Evolutionary conservation across 805 yeast species (phyloP).

Genomic region (Starmerella sp.): DNA sequence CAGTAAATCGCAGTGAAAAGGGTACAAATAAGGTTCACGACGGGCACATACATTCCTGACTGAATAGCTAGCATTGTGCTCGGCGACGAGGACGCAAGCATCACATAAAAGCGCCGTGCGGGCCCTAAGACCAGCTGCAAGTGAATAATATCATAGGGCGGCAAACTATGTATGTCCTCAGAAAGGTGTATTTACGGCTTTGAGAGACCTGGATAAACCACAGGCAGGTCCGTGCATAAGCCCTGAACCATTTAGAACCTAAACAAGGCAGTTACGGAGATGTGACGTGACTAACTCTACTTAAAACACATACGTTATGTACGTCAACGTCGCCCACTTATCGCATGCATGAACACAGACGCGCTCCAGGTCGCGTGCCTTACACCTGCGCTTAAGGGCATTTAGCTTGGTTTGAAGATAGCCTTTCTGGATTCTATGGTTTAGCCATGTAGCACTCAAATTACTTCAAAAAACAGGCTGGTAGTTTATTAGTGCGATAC

Average conservation of each 20-base stretch:
- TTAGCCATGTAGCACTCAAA: conserved; percentile 10
- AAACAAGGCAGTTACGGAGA: neutral
- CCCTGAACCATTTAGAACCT: neutral
- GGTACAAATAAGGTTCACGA: neutral
- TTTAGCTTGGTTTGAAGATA: conserved; percentile 7
- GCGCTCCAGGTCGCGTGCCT: neutral
- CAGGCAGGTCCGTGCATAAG: neutral
- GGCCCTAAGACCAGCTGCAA: neutral
- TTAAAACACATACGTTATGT: neutral
- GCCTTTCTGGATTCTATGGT: neutral
- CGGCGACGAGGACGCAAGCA: neutral
- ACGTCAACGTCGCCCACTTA: neutral
- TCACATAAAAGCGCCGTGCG: neutral
- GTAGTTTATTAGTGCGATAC: conserved; percentile 1
- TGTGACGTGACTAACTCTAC: neutral
- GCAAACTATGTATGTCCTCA: neutral
- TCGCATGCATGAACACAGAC: neutral
- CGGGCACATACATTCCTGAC: neutral
- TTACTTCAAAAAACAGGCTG: neutral
- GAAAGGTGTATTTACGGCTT: too few species aligned
- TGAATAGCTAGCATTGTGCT: neutral
- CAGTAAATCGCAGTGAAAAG: neutral
- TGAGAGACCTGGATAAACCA: too few species aligned
- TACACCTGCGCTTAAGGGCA: neutral
- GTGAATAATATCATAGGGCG: neutral